A percentile compares a stretch with the other conserved stretches of the same genome.
phyloP scores from a whole-genome alignment of 2,329 filamentous ascomycete species.

The Xylariaceae sp. region DNA sequence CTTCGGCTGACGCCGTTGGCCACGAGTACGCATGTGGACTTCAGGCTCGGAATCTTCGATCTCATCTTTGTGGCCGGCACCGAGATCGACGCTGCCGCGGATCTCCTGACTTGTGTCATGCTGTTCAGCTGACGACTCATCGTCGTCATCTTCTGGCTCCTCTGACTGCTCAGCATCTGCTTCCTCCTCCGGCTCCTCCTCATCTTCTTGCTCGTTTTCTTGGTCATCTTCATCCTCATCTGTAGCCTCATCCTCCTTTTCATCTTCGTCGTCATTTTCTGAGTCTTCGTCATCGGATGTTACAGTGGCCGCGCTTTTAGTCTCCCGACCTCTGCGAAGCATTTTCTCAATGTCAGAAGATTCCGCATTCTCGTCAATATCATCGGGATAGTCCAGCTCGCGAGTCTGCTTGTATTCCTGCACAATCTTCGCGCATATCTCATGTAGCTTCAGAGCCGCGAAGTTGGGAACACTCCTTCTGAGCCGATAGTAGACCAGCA shows the following conservation, averaged over 20 bases:
- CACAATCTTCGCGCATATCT: slow-evolving; percentile 22
- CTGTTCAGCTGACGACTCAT: background rate
- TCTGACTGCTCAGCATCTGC: background rate
- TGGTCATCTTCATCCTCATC: slow-evolving; percentile 5
- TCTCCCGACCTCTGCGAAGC: slow-evolving; percentile 23
- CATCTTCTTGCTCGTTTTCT: slow-evolving; percentile 2
- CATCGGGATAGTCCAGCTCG: slow-evolving; percentile 21
- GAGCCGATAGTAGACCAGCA: slow-evolving; percentile 31
- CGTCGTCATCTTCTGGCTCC: background rate
- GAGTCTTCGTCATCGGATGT: slow-evolving; percentile 24
- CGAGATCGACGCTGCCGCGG: slow-evolving; percentile 20
- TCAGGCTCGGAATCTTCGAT: slow-evolving; percentile 25
- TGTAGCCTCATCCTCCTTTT: slow-evolving; percentile 18
- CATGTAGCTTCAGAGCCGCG: slow-evolving; percentile 23
- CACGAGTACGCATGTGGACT: background rate
- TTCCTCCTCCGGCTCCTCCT: background rate
- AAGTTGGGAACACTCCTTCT: slow-evolving; percentile 23
- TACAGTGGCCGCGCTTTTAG: slow-evolving; percentile 19
- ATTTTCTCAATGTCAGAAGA: slow-evolving; percentile 25
- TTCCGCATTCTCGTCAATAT: slow-evolving; percentile 24
- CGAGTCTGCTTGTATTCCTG: slow-evolving; percentile 22
- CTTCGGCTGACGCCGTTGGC: background rate
- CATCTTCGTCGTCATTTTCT: slow-evolving; percentile 1
- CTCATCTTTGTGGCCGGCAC: slow-evolving; percentile 14
- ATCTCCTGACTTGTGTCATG: background rate